phyloP scores from a whole-genome alignment of 1,284 basidiomycete genomes.

The Melampsora americana region DNA sequence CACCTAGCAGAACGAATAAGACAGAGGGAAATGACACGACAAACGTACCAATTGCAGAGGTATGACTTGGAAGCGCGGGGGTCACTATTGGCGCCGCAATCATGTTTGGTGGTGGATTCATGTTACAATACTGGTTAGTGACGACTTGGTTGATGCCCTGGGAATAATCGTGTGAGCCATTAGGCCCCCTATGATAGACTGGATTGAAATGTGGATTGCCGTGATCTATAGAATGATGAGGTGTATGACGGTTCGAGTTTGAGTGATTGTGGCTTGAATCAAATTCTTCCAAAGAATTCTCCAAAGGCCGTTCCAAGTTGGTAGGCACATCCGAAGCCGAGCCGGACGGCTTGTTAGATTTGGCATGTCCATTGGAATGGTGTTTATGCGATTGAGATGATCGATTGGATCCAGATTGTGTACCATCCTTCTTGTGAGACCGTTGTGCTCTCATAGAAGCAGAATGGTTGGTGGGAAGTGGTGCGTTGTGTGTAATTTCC shows the following conservation, averaged over 20 bases:
- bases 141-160: too few species aligned
- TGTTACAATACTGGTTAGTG: not conserved
- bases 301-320: not conserved
- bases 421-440: constrained; percentile 3
- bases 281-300: not conserved
- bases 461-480: constrained; percentile 9
- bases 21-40: not conserved
- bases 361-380: not conserved
- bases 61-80: not conserved
- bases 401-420: constrained; percentile 4
- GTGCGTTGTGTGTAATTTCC: constrained; percentile 22
- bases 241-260: not conserved
- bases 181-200: not conserved
- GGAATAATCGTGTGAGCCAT: not conserved
- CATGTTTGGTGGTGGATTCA: not conserved
- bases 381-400: constrained; percentile 9
- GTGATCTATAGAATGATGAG: not conserved
- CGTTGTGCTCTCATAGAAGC: not conserved
- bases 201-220: not conserved
- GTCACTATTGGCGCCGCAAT: not conserved
- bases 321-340: not conserved
- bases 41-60: not conserved
- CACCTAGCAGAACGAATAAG: not conserved
- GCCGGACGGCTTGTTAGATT: not conserved
- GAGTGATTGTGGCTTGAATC: not conserved